Evolutionary conservation across 768 basidiomycete species (phyloP), one percentile per base, ranked within the genome.

Genomic region (Tremella mesenterica): DNA sequence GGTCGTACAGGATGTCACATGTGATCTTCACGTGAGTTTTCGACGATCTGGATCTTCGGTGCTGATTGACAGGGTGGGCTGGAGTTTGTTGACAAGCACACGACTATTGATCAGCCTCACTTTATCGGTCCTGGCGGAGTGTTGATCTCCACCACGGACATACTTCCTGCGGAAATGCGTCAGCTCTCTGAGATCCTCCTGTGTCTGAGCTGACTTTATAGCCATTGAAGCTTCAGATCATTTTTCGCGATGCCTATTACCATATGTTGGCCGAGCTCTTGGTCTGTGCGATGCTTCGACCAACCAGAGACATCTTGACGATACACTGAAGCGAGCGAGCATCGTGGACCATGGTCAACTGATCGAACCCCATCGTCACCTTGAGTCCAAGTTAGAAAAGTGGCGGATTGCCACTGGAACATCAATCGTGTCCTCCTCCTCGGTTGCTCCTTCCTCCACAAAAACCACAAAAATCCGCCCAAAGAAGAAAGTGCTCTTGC

Each of bases 71-170:
- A 86, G 82, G 91, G 91, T 31, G 88, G 86, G 14, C 79, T 95
- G 23, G 82, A 92, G 72, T 92, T 93, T 70, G 76, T 91, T 44
- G 78, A 81, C 7, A 77, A 76, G n/a, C 73, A 84, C 6, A 85
- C 88, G 0, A 92, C 90, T 0, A 80, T 92, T 33, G 73, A 74
- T 49, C 75, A 80, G 4, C 91, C 91, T 0, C 83, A 82, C 69
- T 87, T 82, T 73, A 60, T 66, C 0, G 74, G 44, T 21, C 66
- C 54, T 2, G 52, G 53, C 76, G n/a, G 79, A 81, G 33, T 82
- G 1, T 65, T 85, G 50, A 82, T 93, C 61, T 90, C 91, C 81
- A 81, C 86, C 0, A 85, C 92, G 47, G 91, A 96, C 66, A 95
- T 93, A 61, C 80, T 95, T 3, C 91, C 91, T 0, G 80, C 91